Conservation (phyloP, 192 early-diverging fungal genomes). For the Pecoramyces ruminantium region DNA sequence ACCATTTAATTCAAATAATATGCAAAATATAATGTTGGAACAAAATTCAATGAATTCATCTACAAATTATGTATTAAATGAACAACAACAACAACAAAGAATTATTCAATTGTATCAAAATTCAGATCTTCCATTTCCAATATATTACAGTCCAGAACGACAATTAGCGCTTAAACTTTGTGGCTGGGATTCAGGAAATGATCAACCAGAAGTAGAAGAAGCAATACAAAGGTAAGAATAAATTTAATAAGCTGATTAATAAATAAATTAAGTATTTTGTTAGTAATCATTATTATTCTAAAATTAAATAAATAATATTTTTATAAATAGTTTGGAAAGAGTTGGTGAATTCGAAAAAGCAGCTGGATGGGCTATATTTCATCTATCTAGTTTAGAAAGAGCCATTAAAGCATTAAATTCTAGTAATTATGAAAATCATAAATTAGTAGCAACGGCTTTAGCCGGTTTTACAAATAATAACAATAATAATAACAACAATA, state of each 20-base stretch:
- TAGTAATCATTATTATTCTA: too few species aligned
- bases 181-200: slow-evolving; percentile 25
- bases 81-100: background rate
- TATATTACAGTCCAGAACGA: slow-evolving; percentile 15
- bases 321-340: slow-evolving; percentile 33
- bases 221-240: slow-evolving; percentile 12
- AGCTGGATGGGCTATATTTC: slow-evolving; percentile 75
- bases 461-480: slow-evolving; percentile 25
- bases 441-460: slow-evolving; percentile 64
- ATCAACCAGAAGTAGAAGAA: slow-evolving; percentile 15
- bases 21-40: background rate
- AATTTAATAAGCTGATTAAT: too few species aligned
- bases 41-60: background rate
- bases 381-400: slow-evolving; percentile 48
- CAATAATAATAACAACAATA: slow-evolving; percentile 7
- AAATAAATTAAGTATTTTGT: too few species aligned
- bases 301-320: too few species aligned
- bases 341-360: slow-evolving; percentile 61
- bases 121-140: background rate
- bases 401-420: slow-evolving; percentile 50
- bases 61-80: background rate
- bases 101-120: background rate
- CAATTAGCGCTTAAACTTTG: slow-evolving; percentile 29
- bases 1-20: background rate
- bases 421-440: slow-evolving; percentile 43